Percentiles rank a stretch among this genome's conserved stretches.
Evolutionary conservation across 495 filamentous ascomycete genomes (phyloP).

Genomic region (Pyronema domesticum): DNA sequence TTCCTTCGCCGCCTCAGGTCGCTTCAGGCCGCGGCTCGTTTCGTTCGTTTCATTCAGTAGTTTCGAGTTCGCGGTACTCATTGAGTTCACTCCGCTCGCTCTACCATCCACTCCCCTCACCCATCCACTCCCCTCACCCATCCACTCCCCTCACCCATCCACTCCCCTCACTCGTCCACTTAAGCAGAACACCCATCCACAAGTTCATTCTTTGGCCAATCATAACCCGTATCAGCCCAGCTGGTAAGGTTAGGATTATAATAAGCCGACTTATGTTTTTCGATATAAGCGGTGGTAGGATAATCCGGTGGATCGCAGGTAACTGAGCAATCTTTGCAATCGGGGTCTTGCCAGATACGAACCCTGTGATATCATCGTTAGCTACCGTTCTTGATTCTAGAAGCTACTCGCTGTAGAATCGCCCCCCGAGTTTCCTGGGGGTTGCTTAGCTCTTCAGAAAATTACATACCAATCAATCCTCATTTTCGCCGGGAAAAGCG

Average conservation of each 20-base stretch:
- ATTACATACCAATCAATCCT: conserved; percentile 42
- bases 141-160: no score
- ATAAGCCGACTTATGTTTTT: conserved; percentile 43
- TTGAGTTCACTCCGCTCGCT: no score
- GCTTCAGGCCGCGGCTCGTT: no score
- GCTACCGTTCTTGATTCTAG: not conserved
- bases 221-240: conserved; percentile 33
- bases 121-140: no score
- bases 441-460: no score
- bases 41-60: no score
- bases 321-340: conserved; percentile 31
- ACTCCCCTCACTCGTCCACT: no score
- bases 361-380: conserved; percentile 23
- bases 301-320: conserved; percentile 58
- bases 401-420: not conserved
- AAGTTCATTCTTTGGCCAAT: conserved; percentile 34
- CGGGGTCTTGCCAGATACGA: conserved; percentile 53
- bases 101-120: no score
- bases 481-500: conserved; percentile 50
- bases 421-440: no score
- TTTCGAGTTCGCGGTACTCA: no score
- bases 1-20: no score
- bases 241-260: conserved; percentile 46
- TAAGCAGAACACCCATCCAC: conserved; percentile 28
- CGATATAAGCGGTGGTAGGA: conserved; percentile 54